Evolutionary conservation across 2,329 filamentous ascomycete genomes (phyloP).

Genomic region (Fusarium poae): DNA sequence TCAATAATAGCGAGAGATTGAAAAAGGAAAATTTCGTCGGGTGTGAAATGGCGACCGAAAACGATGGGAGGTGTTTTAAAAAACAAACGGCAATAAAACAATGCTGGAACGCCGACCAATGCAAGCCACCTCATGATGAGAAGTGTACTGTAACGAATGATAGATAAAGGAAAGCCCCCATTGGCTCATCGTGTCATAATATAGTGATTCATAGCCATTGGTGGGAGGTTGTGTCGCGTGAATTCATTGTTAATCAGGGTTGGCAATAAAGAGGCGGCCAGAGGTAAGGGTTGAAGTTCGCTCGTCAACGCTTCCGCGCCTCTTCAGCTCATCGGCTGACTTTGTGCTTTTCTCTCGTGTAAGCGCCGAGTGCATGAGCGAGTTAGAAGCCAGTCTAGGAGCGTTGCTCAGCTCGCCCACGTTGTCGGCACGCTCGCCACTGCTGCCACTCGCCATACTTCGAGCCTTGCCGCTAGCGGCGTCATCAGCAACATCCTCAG

Average conservation of each 20-base stretch:
- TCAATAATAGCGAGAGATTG: constrained; percentile 44
- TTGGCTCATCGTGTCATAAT: constrained; percentile 34
- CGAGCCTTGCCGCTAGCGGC: constrained; percentile 62
- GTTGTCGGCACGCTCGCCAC: constrained; percentile 71
- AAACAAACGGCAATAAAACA: constrained; percentile 40
- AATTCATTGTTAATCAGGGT: constrained; percentile 71
- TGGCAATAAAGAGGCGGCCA: constrained; percentile 84
- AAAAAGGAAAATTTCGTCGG: constrained; percentile 38
- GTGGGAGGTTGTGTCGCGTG: constrained; percentile 9
- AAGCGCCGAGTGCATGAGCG: constrained; percentile 67
- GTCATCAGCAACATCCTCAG: constrained; percentile 56
- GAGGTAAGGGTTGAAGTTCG: constrained; percentile 80
- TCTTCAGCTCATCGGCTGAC: constrained; percentile 77
- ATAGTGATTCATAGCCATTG: constrained; percentile 21
- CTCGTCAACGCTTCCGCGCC: constrained; percentile 87
- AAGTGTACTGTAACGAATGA: constrained; percentile 43
- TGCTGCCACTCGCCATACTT: constrained; percentile 68
- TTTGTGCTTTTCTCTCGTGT: constrained; percentile 75
- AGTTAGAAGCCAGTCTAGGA: constrained; percentile 69
- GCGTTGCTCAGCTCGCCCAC: constrained; percentile 67
- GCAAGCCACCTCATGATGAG: constrained; percentile 37
- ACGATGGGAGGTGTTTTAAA: constrained; percentile 43
- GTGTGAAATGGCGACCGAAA: constrained; percentile 43
- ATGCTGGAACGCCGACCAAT: constrained; percentile 49
- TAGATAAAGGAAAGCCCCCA: constrained; percentile 29